Percentiles rank a stretch among this genome's conserved stretches.
Conservation (phyloP, 805 yeast genomes). For the Nakazawaea wyomingensis region DNA sequence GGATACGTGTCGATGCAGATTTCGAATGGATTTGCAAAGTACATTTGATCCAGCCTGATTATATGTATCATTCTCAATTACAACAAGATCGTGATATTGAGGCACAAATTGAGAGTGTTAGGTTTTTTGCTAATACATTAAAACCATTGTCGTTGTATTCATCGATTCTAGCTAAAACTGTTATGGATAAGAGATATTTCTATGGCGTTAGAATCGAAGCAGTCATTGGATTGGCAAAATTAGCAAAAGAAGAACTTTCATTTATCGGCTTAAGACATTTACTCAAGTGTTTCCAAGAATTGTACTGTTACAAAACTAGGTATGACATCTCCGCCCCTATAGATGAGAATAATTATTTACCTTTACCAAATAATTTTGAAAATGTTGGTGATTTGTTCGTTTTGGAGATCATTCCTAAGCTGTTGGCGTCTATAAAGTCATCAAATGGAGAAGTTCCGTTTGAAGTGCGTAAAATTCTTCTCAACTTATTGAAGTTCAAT, state of each 20-base stretch:
- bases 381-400: constrained; percentile 65
- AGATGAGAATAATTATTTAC: constrained; percentile 43
- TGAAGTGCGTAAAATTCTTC: constrained; percentile 54
- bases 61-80: constrained; percentile 90
- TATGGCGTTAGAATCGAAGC: constrained; percentile 90
- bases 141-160: constrained; percentile 65
- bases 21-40: constrained; percentile 92
- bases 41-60: constrained; percentile 82
- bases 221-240: constrained; percentile 67
- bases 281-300: constrained; percentile 57
- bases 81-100: constrained; percentile 95
- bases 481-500: constrained; percentile 73
- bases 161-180: constrained; percentile 69
- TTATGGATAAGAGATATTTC: constrained; percentile 79
- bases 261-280: constrained; percentile 73
- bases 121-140: constrained; percentile 57
- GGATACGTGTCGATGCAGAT: constrained; percentile 98
- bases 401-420: constrained; percentile 60
- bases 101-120: constrained; percentile 84
- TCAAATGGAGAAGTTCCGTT: constrained; percentile 55
- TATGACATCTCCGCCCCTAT: constrained; percentile 25
- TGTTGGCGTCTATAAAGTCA: constrained; percentile 57
- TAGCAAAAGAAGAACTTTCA: constrained; percentile 55
- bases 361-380: constrained; percentile 75
- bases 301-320: constrained; percentile 66